Evolutionary conservation across 495 filamentous ascomycete species (phyloP).

Genomic region (Sabuloglossum arenarium): DNA sequence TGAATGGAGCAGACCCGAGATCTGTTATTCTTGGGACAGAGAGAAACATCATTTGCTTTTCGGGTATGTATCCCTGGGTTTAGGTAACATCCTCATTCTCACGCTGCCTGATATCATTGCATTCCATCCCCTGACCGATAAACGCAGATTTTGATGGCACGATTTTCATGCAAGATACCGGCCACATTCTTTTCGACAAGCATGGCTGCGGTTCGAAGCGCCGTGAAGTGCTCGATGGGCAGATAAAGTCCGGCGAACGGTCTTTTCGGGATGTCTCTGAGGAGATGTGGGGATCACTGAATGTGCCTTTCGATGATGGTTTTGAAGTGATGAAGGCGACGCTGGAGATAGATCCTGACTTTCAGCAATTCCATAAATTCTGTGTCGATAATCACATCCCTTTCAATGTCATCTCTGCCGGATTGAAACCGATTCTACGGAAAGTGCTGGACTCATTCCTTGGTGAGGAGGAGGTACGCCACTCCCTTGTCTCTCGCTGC

Average conservation of each 20-base stretch:
- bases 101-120: too few species aligned
- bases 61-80: conserved; percentile 20
- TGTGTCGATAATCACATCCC: conserved; percentile 42
- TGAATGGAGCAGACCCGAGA: background rate
- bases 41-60: conserved; percentile 33
- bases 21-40: conserved; percentile 6
- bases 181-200: conserved; percentile 49
- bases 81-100: too few species aligned
- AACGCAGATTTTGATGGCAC: conserved; percentile 50
- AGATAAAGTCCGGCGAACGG: conserved; percentile 45
- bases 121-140: conserved; percentile 3
- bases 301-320: conserved; percentile 51
- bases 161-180: conserved; percentile 63
- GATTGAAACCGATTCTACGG: conserved; percentile 42
- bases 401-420: conserved; percentile 56
- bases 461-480: conserved; percentile 31
- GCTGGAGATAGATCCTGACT: conserved; percentile 45
- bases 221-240: conserved; percentile 36
- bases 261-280: conserved; percentile 57
- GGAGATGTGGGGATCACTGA: conserved; percentile 54
- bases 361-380: conserved; percentile 44
- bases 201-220: conserved; percentile 39
- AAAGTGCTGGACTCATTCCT: conserved; percentile 42
- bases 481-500: conserved; percentile 1
- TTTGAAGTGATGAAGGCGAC: conserved; percentile 45